These are phyloP conservation scores for Dionaea muscipula DNA, from an alignment of 179 eudicot genomes.

Conservation along the genomic window DNA sequence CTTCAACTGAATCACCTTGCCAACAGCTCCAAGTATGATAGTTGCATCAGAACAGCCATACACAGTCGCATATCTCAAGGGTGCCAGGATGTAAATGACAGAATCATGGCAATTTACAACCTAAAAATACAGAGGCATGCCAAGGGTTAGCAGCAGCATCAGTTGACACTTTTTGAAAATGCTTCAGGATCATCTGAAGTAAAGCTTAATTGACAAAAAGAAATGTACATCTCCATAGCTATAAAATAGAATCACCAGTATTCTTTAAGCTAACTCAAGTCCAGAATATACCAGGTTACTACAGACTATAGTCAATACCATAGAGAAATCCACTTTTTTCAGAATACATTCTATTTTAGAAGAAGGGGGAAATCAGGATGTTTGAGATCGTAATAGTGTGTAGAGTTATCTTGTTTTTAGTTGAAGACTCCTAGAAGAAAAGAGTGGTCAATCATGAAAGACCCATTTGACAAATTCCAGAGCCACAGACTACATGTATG, in stretches of 20 bases:
- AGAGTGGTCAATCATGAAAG: too few relatives aligned
- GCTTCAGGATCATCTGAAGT: background rate
- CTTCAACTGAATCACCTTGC: slow-evolving; percentile 52
- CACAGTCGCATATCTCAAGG: slow-evolving; percentile 73
- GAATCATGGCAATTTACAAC: slow-evolving; percentile 88
- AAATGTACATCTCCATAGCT: too few relatives aligned
- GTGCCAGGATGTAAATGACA: slow-evolving; percentile 81
- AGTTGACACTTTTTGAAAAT: background rate
- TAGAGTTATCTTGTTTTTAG: too few relatives aligned
- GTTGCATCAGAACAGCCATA: slow-evolving; percentile 98
- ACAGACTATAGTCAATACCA: background rate
- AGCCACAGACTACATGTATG: too few relatives aligned
- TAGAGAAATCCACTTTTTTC: background rate
- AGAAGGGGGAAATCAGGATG: too few relatives aligned
- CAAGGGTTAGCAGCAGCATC: background rate
- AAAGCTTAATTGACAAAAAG: too few relatives aligned
- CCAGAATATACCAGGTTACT: background rate
- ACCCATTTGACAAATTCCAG: too few relatives aligned
- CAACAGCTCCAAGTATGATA: slow-evolving; percentile 90
- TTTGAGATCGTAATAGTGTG: too few relatives aligned
- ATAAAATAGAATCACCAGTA: background rate
- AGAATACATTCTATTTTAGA: too few relatives aligned
- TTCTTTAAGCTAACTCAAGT: background rate
- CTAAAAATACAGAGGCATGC: slow-evolving; percentile 26
- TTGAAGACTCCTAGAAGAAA: too few relatives aligned